phyloP scores from a whole-genome alignment of 2,329 filamentous ascomycete species.

The Arachnopeziza araneosa region DNA sequence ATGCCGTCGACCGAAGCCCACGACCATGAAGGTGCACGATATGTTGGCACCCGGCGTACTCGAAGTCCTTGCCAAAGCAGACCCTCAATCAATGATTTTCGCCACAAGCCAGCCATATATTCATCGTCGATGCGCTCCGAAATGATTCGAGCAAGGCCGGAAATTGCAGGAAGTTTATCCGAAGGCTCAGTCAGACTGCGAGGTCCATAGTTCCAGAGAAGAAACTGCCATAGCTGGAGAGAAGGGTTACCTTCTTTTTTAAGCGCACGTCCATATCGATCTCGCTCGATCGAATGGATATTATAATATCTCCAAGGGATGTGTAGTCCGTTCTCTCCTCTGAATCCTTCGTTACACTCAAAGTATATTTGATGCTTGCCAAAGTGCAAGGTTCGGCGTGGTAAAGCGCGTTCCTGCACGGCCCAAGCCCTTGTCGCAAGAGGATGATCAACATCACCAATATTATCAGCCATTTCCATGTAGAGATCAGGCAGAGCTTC shows the following conservation, averaged over 20 bases:
- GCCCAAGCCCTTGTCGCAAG: not conserved
- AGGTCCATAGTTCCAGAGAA: not conserved
- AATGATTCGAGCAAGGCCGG: not conserved
- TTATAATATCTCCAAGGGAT: not conserved
- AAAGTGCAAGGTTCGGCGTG: not conserved
- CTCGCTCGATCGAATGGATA: not conserved
- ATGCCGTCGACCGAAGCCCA: not conserved
- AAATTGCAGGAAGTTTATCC: not conserved
- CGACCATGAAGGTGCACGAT: not conserved
- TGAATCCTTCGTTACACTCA: not conserved
- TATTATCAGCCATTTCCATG: not conserved
- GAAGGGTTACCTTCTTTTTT: not conserved
- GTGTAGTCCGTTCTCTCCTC: not conserved
- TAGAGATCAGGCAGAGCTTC: not conserved
- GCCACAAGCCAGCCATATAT: not conserved
- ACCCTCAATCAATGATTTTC: not conserved
- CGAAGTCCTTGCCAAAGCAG: not conserved
- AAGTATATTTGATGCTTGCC: not conserved
- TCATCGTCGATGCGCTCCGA: not conserved
- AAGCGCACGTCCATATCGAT: not conserved
- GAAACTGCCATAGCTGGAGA: not conserved
- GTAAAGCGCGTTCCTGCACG: not conserved
- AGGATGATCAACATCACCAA: not conserved
- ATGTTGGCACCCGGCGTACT: not conserved
- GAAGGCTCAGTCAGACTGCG: not conserved